Evolutionary conservation across 345 rosid genomes (phyloP).

Genomic region (Euclidium syriacum): DNA sequence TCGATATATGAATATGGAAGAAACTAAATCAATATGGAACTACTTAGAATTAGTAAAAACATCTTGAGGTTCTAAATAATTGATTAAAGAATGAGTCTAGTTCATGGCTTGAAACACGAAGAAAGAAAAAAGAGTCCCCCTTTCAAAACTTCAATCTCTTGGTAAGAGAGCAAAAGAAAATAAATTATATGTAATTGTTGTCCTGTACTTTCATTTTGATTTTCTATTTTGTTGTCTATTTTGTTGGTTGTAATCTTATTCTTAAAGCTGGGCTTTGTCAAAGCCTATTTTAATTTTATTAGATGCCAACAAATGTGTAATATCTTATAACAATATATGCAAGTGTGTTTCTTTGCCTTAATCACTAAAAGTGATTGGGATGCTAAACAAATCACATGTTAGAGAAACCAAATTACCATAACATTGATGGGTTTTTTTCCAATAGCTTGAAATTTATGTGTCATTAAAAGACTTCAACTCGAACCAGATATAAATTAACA

Average conservation of each 20-base stretch:
- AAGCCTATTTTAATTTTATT: not conserved
- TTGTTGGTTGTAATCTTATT: not conserved
- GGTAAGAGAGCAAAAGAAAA: not conserved
- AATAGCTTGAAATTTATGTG: not conserved
- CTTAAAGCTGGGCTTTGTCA: not conserved
- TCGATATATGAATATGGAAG: not conserved
- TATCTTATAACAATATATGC: not conserved
- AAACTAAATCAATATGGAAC: not conserved
- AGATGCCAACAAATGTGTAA: not conserved
- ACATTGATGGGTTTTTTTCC: not conserved
- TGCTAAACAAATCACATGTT: not conserved
- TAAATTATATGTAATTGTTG: not conserved
- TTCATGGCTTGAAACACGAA: slow-evolving; percentile 8
- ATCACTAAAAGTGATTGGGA: not conserved
- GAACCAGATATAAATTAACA: no score
- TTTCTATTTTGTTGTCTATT: not conserved
- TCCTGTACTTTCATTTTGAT: slow-evolving; percentile 3
- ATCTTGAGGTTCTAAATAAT: not conserved
- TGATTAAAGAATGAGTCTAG: not conserved
- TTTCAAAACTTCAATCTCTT: slow-evolving; percentile 29
- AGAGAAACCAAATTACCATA: not conserved
- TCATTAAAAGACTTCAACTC: not conserved
- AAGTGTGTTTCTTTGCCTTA: no score
- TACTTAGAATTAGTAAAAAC: not conserved
- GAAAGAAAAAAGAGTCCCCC: slow-evolving; percentile 23